phyloP scores from a whole-genome alignment of 148 eudicot species.

The Chenopodium album region DNA sequence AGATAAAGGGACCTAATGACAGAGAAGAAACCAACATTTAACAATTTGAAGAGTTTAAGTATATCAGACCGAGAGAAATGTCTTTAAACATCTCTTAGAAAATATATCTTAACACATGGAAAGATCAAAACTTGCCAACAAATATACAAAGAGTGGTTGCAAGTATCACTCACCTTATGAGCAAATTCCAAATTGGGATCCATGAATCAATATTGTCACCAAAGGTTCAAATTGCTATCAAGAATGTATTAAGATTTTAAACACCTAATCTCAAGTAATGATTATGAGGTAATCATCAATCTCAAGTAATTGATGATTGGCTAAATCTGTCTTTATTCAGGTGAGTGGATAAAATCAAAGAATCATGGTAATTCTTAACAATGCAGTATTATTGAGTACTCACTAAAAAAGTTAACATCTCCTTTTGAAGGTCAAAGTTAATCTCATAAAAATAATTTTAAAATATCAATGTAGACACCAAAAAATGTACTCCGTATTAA shows the following conservation, averaged over 20 bases:
- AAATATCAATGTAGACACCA: too few species aligned
- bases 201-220: background rate
- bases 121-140: constrained; percentile 8
- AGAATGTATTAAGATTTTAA: background rate
- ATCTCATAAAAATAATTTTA: too few species aligned
- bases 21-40: background rate
- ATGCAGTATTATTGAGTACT: background rate
- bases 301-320: background rate
- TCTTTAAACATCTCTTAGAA: background rate
- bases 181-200: background rate
- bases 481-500: too few species aligned
- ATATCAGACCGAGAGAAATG: background rate
- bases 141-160: background rate
- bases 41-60: background rate
- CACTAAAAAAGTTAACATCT: background rate
- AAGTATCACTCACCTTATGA: background rate
- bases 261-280: background rate
- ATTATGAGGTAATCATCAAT: background rate
- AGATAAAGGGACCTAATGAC: background rate
- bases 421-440: background rate
- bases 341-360: background rate
- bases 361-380: background rate
- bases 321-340: background rate
- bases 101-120: background rate
- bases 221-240: background rate